phyloP scores from a whole-genome alignment of 2,329 filamentous ascomycete species.

The Talaromyces sp. region DNA sequence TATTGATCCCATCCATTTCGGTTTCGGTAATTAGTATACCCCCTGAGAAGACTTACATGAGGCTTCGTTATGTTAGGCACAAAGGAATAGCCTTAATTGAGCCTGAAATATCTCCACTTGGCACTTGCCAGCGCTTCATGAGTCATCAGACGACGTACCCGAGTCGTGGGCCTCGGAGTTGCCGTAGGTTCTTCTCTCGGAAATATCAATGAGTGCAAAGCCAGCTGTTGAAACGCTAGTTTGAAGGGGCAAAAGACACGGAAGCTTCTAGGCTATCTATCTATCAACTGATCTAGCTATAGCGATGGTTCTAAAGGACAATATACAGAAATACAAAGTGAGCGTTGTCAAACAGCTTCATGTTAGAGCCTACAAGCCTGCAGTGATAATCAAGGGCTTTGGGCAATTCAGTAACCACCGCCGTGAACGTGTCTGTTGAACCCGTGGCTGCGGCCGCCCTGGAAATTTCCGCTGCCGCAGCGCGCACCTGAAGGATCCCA shows the following conservation, averaged over 20 bases:
- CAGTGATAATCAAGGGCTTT: too few species aligned
- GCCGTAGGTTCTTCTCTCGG: too few species aligned
- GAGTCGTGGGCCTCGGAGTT: too few species aligned
- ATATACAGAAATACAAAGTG: background rate
- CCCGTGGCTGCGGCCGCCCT: background rate
- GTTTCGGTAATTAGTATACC: too few species aligned
- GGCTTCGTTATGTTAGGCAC: background rate
- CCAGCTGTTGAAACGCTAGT: too few species aligned
- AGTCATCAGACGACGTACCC: too few species aligned
- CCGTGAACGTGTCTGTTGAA: background rate
- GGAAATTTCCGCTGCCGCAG: background rate
- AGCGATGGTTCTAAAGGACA: background rate
- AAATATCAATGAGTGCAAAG: too few species aligned
- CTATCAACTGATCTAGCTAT: background rate
- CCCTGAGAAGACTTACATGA: background rate
- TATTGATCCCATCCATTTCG: too few species aligned
- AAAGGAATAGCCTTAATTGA: too few species aligned
- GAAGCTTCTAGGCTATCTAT: background rate
- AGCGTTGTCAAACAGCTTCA: background rate
- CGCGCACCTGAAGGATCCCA: background rate
- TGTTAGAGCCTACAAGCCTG: too few species aligned
- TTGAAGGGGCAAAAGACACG: background rate
- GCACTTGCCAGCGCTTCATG: too few species aligned
- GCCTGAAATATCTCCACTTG: too few species aligned
- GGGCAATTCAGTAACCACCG: background rate